phyloP scores from a whole-genome alignment of 306 rosid species.

The Vachellia collinsii region DNA sequence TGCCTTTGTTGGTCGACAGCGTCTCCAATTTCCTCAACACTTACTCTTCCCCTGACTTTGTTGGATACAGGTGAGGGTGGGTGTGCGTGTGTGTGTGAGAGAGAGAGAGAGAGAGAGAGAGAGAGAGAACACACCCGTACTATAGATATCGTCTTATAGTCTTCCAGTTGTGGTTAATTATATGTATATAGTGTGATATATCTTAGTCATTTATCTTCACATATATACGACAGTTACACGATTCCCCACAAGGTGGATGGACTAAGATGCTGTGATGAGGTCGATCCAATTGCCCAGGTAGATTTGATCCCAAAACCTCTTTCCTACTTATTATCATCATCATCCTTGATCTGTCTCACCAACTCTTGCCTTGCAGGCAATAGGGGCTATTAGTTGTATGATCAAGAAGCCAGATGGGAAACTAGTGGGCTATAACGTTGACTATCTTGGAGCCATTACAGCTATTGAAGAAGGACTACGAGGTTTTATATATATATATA shows the following conservation, averaged over 20 bases:
- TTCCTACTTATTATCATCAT: background rate
- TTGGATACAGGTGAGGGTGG: conserved; percentile 75
- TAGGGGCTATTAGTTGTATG: conserved; percentile 80
- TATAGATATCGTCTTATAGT: background rate
- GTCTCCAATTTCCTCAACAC: conserved; percentile 54
- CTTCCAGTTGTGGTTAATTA: background rate
- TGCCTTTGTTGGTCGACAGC: conserved; percentile 68
- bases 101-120: too few relatives aligned
- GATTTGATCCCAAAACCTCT: background rate
- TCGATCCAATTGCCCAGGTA: conserved; percentile 66
- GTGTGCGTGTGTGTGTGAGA: too few relatives aligned
- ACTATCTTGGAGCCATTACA: conserved; percentile 71
- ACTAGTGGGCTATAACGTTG: conserved; percentile 61
- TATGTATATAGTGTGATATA: too few relatives aligned
- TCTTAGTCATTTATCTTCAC: conserved; percentile 3
- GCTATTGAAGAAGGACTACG: conserved; percentile 67
- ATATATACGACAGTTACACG: conserved; percentile 46
- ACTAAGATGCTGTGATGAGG: conserved; percentile 60
- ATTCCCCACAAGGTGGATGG: conserved; percentile 73
- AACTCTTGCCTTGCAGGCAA: conserved; percentile 42
- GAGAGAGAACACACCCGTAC: too few relatives aligned
- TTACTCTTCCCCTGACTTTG: conserved; percentile 66
- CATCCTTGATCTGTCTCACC: background rate
- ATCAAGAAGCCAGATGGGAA: conserved; percentile 61
- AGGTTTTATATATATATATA: conserved; percentile 40